Conservation (phyloP, 1,139 yeast genomes). For the Suhomyces kunorum region DNA sequence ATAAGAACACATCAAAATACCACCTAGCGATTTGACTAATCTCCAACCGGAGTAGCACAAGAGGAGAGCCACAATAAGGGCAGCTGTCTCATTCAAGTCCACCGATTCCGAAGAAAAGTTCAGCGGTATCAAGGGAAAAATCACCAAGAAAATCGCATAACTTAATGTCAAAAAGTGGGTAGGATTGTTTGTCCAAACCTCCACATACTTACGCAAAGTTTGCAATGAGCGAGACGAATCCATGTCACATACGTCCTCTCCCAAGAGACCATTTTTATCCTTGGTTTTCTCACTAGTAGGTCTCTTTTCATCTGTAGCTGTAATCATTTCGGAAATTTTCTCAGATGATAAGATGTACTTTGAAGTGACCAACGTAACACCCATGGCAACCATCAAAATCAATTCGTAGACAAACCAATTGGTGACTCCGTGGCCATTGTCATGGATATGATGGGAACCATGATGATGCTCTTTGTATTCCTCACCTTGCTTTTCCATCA, state of each 20-base stretch:
- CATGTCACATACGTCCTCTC: background rate
- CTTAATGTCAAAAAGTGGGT: conserved; percentile 62
- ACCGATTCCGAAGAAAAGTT: conserved; percentile 30
- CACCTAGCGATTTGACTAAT: conserved; percentile 53
- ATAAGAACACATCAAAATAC: conserved; percentile 52
- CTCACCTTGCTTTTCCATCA: conserved; percentile 37
- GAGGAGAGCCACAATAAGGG: conserved; percentile 50
- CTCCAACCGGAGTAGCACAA: conserved; percentile 58
- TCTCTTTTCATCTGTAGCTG: conserved; percentile 18
- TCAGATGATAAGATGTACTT: conserved; percentile 38
- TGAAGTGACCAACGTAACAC: conserved; percentile 40
- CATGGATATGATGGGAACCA: conserved; percentile 57
- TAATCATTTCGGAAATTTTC: conserved; percentile 37
- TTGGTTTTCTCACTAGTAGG: background rate
- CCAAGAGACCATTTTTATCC: conserved; percentile 6
- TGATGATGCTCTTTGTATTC: conserved; percentile 32
- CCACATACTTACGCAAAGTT: conserved; percentile 11
- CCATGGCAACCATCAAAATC: conserved; percentile 29
- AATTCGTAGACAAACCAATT: conserved; percentile 38
- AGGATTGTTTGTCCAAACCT: conserved; percentile 48
- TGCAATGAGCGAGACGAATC: background rate
- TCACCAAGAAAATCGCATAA: conserved; percentile 45
- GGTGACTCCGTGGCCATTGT: conserved; percentile 30
- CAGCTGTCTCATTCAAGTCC: conserved; percentile 51
- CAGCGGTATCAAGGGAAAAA: conserved; percentile 38